phyloP scores from a whole-genome alignment of 2,329 filamentous ascomycete genomes.

The Sarocladiaceae sp. region DNA sequence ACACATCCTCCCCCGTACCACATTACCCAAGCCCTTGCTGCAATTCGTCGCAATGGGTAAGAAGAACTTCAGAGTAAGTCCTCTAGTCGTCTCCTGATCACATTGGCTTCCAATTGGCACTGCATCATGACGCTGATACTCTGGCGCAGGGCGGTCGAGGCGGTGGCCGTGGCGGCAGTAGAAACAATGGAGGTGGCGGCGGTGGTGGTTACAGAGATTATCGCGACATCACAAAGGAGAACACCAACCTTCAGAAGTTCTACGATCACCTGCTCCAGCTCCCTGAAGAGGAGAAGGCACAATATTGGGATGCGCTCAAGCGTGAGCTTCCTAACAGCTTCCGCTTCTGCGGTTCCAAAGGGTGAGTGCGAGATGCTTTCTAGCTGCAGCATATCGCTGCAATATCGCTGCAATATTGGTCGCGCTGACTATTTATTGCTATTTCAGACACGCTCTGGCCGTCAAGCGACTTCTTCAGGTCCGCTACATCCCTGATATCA shows the following conservation, averaged over 20 bases:
- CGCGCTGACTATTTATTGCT: background rate
- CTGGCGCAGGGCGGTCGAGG: slow-evolving; percentile 26
- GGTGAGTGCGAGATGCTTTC: slow-evolving; percentile 40
- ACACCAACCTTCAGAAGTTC: slow-evolving; percentile 78
- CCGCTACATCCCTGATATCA: slow-evolving; percentile 86
- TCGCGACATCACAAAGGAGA: slow-evolving; percentile 58
- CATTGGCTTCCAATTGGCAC: slow-evolving; percentile 14
- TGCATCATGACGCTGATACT: background rate
- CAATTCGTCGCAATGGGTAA: slow-evolving; percentile 24
- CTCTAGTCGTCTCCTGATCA: background rate
- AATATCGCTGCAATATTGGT: slow-evolving; percentile 3
- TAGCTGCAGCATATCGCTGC: slow-evolving; percentile 9
- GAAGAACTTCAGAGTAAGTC: slow-evolving; percentile 28
- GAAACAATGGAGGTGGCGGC: slow-evolving; percentile 12
- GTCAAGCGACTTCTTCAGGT: slow-evolving; percentile 85
- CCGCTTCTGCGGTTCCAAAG: slow-evolving; percentile 92
- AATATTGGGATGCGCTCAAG: slow-evolving; percentile 79
- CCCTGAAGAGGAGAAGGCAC: slow-evolving; percentile 67
- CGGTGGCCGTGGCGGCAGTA: slow-evolving; percentile 24
- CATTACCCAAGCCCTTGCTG: background rate
- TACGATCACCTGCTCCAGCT: slow-evolving; percentile 76
- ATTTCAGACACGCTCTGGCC: slow-evolving; percentile 71
- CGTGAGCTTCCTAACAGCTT: slow-evolving; percentile 94
- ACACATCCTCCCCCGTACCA: background rate
- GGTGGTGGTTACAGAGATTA: slow-evolving; percentile 28